These are phyloP conservation scores for Telopea speciosissima DNA, from an alignment of 177 flowering plant species.

Conservation along the genomic window DNA sequence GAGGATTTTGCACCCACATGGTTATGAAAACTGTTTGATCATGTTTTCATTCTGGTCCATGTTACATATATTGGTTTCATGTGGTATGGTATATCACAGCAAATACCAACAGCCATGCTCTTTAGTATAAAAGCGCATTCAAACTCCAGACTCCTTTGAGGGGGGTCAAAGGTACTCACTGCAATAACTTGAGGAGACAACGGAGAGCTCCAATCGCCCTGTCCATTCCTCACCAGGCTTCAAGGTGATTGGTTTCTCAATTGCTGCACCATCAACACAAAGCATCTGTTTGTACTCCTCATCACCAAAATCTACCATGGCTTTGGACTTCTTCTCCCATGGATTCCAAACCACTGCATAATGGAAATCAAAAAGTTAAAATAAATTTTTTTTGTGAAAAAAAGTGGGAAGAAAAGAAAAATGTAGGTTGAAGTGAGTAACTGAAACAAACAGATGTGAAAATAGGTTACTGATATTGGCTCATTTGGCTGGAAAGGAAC, in stretches of 20 bases:
- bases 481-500: no score
- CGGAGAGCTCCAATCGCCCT: slow-evolving; percentile 43
- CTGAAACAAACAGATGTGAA: no score
- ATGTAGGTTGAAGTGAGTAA: no score
- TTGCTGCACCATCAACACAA: slow-evolving; percentile 75
- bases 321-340: slow-evolving; percentile 84
- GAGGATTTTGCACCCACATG: no score
- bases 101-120: no score
- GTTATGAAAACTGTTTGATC: no score
- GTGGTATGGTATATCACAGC: no score
- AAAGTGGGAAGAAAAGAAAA: no score
- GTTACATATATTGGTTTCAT: no score
- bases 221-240: slow-evolving; percentile 95
- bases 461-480: no score
- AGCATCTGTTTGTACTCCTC: slow-evolving; percentile 90
- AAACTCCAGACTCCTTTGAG: not conserved
- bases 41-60: no score
- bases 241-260: slow-evolving; percentile 65
- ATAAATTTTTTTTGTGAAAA: no score
- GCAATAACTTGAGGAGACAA: slow-evolving; percentile 51
- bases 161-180: slow-evolving; percentile 35
- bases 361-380: not conserved
- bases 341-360: slow-evolving; percentile 88
- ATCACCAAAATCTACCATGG: slow-evolving; percentile 71
- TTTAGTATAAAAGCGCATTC: not conserved